These are phyloP conservation scores for Coemansia sp. DNA, from an alignment of 192 early-diverging fungal genomes.

Conservation along the genomic window DNA sequence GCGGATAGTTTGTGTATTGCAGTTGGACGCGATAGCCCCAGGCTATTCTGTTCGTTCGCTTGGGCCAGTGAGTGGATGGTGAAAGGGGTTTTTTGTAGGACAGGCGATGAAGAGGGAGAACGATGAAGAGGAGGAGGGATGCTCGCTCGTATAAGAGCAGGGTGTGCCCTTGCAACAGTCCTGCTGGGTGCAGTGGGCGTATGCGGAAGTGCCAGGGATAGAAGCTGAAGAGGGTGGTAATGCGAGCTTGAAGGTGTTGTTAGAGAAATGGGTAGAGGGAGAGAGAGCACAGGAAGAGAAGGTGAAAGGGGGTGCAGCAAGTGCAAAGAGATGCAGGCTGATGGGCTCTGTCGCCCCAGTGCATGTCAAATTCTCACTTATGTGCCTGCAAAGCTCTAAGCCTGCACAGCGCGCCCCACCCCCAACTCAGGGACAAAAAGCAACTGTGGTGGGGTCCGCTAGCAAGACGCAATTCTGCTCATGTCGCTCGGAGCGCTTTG, in stretches of 20 bases:
- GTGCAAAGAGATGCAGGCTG: background rate
- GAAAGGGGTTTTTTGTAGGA: background rate
- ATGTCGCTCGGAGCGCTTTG: background rate
- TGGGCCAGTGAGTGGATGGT: background rate
- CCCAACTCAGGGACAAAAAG: background rate
- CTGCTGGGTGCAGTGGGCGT: background rate
- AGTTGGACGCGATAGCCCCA: background rate
- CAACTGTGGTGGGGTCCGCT: background rate
- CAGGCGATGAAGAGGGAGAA: background rate
- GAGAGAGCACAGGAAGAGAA: background rate
- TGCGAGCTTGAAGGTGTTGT: background rate
- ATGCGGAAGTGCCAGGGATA: background rate
- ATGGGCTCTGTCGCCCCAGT: background rate
- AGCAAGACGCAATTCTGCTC: background rate
- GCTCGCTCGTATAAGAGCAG: background rate
- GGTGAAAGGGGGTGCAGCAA: background rate
- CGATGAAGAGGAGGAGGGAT: background rate
- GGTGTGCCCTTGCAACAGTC: background rate
- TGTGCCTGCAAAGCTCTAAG: slow-evolving; percentile 2
- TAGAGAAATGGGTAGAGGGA: background rate
- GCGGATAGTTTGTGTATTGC: background rate
- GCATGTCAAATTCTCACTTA: background rate
- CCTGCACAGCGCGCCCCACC: background rate
- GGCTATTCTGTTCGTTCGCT: background rate
- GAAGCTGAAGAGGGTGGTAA: background rate